Percentiles rank a stretch among this genome's conserved stretches.
phyloP scores from a whole-genome alignment of 1,284 basidiomycete genomes.

The Meripilus lineatus region DNA sequence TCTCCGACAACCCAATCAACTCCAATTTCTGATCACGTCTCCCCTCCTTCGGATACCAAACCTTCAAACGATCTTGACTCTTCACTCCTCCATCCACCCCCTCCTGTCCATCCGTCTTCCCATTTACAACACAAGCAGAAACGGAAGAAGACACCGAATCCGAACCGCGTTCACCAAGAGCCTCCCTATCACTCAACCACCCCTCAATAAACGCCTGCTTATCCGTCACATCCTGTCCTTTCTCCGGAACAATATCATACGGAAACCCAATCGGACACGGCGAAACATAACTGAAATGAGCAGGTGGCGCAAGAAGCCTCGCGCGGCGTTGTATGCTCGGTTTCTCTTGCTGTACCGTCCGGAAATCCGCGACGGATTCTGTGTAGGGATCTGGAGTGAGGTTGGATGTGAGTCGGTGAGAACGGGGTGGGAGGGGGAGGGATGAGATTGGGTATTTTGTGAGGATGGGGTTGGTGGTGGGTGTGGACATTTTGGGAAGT shows the following conservation, averaged over 20 bases:
- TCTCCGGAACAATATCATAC: constrained; percentile 61
- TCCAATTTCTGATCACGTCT: constrained; percentile 54
- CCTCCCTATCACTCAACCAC: constrained; percentile 65
- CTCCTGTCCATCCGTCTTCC: too few relatives aligned
- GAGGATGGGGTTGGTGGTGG: constrained; percentile 10
- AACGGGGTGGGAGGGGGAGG: constrained; percentile 59
- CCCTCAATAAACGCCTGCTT: constrained; percentile 63
- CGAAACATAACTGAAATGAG: constrained; percentile 80
- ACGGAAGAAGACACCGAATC: constrained; percentile 1
- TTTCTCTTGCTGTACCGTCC: constrained; percentile 40
- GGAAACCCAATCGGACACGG: constrained; percentile 87
- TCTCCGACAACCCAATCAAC: constrained; percentile 68
- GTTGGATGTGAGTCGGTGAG: constrained; percentile 59
- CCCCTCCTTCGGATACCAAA: constrained; percentile 39
- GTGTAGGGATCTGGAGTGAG: constrained; percentile 67
- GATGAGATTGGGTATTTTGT: constrained; percentile 44
- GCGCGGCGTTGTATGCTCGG: constrained; percentile 76
- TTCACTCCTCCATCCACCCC: constrained; percentile 10
- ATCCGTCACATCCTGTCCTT: constrained; percentile 43
- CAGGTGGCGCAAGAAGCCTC: constrained; percentile 49
- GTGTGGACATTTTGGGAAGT: neutral
- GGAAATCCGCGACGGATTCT: constrained; percentile 47
- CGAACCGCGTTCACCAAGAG: constrained; percentile 31
- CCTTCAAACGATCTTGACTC: constrained; percentile 25
- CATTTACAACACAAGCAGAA: neutral